Evolutionary conservation across 2,329 filamentous ascomycete genomes (phyloP).

Genomic region (Diplodia intermedia): DNA sequence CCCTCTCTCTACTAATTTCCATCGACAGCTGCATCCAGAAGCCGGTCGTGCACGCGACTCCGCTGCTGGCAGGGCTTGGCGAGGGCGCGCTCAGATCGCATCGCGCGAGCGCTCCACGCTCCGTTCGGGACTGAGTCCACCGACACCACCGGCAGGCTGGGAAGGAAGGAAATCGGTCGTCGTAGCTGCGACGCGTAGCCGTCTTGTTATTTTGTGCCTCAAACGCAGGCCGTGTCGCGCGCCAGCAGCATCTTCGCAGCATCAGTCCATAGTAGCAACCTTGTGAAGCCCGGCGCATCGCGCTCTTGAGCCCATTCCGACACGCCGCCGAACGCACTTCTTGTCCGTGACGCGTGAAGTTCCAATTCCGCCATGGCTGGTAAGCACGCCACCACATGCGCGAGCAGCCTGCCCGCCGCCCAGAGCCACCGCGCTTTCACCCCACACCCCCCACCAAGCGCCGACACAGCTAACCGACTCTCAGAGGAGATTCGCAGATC

Average conservation of each 20-base stretch:
- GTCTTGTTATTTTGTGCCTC: constrained; percentile 23
- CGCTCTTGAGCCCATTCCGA: constrained; percentile 30
- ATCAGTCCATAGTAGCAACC: constrained; percentile 33
- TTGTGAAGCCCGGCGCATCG: constrained; percentile 41
- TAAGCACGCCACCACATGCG: constrained; percentile 56
- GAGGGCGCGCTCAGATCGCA: constrained; percentile 32
- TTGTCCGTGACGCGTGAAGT: constrained; percentile 31
- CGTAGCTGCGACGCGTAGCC: constrained; percentile 28
- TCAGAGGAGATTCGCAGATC: constrained; percentile 86
- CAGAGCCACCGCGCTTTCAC: constrained; percentile 33
- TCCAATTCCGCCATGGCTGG: constrained; percentile 60
- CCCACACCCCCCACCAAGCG: constrained; percentile 26
- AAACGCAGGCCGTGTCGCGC: constrained; percentile 19
- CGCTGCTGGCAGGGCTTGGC: constrained; percentile 28
- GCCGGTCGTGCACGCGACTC: constrained; percentile 20
- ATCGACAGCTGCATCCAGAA: constrained; percentile 8
- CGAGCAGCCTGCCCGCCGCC: constrained; percentile 30
- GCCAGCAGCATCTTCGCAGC: constrained; percentile 28
- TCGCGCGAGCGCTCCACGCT: constrained; percentile 9
- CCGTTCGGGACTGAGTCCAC: not conserved
- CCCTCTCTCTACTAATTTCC: constrained; percentile 16
- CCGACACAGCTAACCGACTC: constrained; percentile 39
- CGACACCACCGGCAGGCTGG: constrained; percentile 12
- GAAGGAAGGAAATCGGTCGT: constrained; percentile 21
- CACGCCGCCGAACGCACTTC: constrained; percentile 18